Evolutionary conservation across 140 eudicot species (phyloP), one percentile per base, ranked within the genome.

Genomic region (Flaveria floridana): DNA sequence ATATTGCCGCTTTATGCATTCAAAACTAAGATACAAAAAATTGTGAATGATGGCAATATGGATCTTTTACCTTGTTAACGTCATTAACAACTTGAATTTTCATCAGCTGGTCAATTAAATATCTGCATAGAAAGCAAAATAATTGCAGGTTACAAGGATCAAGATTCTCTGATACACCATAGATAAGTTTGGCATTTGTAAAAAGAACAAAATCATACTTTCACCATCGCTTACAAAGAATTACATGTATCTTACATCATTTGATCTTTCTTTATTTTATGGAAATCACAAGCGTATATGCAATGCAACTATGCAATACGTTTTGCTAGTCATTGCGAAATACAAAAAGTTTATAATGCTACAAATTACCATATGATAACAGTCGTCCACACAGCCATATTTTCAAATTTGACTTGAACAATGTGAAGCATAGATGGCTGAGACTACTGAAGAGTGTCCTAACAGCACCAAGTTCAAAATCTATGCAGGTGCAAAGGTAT

Each of bases 41-140:
- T 15, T 23, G 23, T 52, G 18, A 65, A 76, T 20, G 2, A 42
- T 18, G 26, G 13, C 37, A 57, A 14, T 62, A 65, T 42, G 25
- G 55, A 23, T 46, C 26, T 71, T 71, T 68, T 78, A 94, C 99
- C 97, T 94, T 90, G 83, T 94, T 94, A 71, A 90, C 90, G 48
- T 94, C 99, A 80, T 88, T 90, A 71, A 94, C 96, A 77, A 82
- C 74, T 82, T 88, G 97, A 71, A 90, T 82, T 75, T 84, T 90
- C 88, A 84, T 85, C 83, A 94, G 88, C 79, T 94, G 96, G 73
- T 94, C 99, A 62, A 87, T 87, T 42, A 88, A 67, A 78, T 86
- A 86, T 80, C 99, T 94, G 87, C 78, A 81, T 53, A 71, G 61
- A 73, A 58, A 72, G 77, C 16, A 73, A 53, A 53, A 42, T 19